These are phyloP conservation scores for Exophiala lecanii-corni DNA, from an alignment of 2,329 filamentous ascomycete genomes.

Conservation along the genomic window DNA sequence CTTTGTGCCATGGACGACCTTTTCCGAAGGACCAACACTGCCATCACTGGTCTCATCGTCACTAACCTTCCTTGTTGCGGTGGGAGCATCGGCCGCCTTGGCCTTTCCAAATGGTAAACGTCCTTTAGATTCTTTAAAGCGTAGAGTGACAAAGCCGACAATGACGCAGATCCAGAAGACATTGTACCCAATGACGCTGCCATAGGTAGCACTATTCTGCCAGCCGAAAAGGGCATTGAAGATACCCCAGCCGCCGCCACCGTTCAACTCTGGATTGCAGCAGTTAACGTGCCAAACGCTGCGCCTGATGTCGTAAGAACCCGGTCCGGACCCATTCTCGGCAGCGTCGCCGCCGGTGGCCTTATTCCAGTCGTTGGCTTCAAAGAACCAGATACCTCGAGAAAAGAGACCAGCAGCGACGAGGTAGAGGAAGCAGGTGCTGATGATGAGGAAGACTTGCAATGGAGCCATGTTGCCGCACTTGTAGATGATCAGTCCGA, in stretches of 20 bases:
- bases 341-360: slow-evolving; percentile 52
- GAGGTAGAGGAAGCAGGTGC: slow-evolving; percentile 78
- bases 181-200: slow-evolving; percentile 82
- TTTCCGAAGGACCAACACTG: slow-evolving; percentile 4
- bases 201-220: slow-evolving; percentile 83
- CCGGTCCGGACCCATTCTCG: slow-evolving; percentile 62
- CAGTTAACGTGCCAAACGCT: slow-evolving; percentile 84
- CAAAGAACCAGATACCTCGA: slow-evolving; percentile 68
- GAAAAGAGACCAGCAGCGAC: slow-evolving; percentile 80
- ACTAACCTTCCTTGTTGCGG: slow-evolving; percentile 2
- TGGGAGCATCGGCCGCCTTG: slow-evolving; percentile 7
- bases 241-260: slow-evolving; percentile 76
- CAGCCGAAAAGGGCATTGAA: slow-evolving; percentile 84
- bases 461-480: slow-evolving; percentile 62
- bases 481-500: slow-evolving; percentile 76
- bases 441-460: slow-evolving; percentile 74
- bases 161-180: slow-evolving; percentile 78
- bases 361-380: slow-evolving; percentile 64
- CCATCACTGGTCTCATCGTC: slow-evolving; percentile 10
- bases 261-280: slow-evolving; percentile 68
- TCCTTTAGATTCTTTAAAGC: slow-evolving; percentile 55
- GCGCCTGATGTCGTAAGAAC: slow-evolving; percentile 72
- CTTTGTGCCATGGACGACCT: slow-evolving; percentile 14
- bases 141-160: slow-evolving; percentile 57
- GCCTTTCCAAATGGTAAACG: slow-evolving; percentile 21